Percentiles rank a stretch among this genome's conserved stretches.
phyloP scores from a whole-genome alignment of 78 protist genomes.

The Monosiga brevicollis region DNA sequence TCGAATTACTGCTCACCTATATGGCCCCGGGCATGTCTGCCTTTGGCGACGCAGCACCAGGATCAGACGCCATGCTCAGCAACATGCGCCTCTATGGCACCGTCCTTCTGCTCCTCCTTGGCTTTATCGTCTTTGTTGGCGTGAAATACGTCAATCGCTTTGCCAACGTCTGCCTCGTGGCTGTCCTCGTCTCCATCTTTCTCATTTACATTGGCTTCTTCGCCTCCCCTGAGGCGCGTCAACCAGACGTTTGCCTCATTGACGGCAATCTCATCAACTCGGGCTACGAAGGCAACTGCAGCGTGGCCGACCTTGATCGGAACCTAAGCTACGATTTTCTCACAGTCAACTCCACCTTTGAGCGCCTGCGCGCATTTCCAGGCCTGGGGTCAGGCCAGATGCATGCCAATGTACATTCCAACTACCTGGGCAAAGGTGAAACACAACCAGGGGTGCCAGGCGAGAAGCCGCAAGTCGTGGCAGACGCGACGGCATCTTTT shows the following conservation, averaged over 20 bases:
- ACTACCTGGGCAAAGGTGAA: background rate
- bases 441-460: background rate
- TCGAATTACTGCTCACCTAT: background rate
- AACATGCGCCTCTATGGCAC: constrained; percentile 5
- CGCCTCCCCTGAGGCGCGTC: constrained; percentile 9
- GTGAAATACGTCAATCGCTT: background rate
- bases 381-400: background rate
- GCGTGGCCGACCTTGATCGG: background rate
- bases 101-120: background rate
- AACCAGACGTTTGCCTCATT: background rate
- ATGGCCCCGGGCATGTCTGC: background rate
- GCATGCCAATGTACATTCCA: background rate
- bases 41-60: constrained; percentile 65
- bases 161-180: constrained; percentile 9
- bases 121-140: constrained; percentile 9
- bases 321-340: too few relatives aligned
- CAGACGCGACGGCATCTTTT: background rate
- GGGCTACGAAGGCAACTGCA: background rate
- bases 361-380: background rate
- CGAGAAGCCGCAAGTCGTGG: background rate
- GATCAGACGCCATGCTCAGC: constrained; percentile 15
- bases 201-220: constrained; percentile 5
- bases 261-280: background rate
- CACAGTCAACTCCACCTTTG: too few relatives aligned
- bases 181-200: constrained; percentile 7